Percentiles rank a stretch among this genome's conserved stretches.
Evolutionary conservation across 192 early-diverging fungal species (phyloP).

Genomic region (Coemansia sp.): DNA sequence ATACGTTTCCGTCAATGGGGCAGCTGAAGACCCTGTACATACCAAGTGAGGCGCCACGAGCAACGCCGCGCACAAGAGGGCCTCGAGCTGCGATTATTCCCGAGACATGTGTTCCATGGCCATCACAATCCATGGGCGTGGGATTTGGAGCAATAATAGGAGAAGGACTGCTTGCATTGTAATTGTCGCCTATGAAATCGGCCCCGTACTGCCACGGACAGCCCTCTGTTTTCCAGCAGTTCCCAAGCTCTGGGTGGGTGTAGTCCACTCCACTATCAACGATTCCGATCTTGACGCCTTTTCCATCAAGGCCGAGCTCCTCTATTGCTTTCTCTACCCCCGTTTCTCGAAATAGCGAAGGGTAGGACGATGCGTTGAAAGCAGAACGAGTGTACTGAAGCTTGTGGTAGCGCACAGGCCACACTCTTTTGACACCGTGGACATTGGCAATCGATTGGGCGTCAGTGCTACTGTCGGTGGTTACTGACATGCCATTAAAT

Average conservation of each 20-base stretch:
- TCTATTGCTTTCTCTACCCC: conserved; percentile 51
- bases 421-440: conserved; percentile 15
- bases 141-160: conserved; percentile 57
- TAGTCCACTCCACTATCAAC: conserved; percentile 70
- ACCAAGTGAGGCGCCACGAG: conserved; percentile 62
- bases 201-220: conserved; percentile 58
- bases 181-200: conserved; percentile 65
- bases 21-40: conserved; percentile 66
- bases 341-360: conserved; percentile 41
- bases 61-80: conserved; percentile 59
- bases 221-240: conserved; percentile 57
- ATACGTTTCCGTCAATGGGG: conserved; percentile 38
- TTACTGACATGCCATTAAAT: conserved; percentile 15
- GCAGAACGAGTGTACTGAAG: conserved; percentile 7
- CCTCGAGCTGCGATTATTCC: conserved; percentile 57
- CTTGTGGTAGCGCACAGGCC: conserved; percentile 18
- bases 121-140: conserved; percentile 56
- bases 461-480: not conserved
- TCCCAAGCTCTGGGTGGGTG: conserved; percentile 61
- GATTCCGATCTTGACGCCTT: conserved; percentile 66
- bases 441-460: conserved; percentile 7
- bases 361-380: conserved; percentile 14
- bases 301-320: conserved; percentile 55
- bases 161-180: conserved; percentile 27
- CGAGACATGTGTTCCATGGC: conserved; percentile 69